Percentiles rank a stretch among this genome's conserved stretches.
These are phyloP conservation scores for Cornus kousa DNA, from an alignment of 148 eudicot genomes.

Conservation along the genomic window DNA sequence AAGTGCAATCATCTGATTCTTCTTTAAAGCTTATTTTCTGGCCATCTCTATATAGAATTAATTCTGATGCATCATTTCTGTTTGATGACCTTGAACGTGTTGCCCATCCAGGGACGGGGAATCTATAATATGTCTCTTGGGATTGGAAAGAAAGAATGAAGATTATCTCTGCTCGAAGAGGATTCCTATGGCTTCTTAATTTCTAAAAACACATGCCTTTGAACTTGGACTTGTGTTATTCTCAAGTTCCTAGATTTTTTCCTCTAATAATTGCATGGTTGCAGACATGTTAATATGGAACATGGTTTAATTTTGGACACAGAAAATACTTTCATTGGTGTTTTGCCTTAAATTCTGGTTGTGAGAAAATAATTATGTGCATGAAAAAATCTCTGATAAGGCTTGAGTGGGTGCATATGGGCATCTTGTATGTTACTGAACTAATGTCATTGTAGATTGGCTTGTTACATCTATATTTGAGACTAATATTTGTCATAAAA, in stretches of 20 bases:
- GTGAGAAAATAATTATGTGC: background rate
- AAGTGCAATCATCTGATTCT: conserved; percentile 29
- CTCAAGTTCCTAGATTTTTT: background rate
- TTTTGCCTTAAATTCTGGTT: background rate
- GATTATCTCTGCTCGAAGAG: background rate
- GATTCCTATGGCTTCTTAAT: background rate
- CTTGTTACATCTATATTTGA: background rate
- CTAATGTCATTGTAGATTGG: background rate
- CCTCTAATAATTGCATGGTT: background rate
- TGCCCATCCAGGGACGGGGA: conserved; percentile 52
- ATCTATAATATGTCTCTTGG: conserved; percentile 94
- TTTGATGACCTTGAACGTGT: too few species aligned
- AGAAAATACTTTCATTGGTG: background rate
- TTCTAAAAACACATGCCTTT: background rate
- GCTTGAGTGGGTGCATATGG: background rate
- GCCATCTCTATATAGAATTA: background rate
- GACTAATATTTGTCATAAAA: background rate
- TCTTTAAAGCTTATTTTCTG: background rate
- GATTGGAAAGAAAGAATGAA: conserved; percentile 87
- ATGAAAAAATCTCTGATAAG: too few species aligned
- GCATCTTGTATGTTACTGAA: too few species aligned
- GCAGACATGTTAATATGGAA: background rate
- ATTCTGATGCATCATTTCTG: background rate
- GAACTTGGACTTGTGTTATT: background rate
- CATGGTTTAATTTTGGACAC: background rate